Percentiles rank a stretch among this genome's conserved stretches.
phyloP scores from a whole-genome alignment of 306 rosid genomes.

The Pachyrhizus erosus region DNA sequence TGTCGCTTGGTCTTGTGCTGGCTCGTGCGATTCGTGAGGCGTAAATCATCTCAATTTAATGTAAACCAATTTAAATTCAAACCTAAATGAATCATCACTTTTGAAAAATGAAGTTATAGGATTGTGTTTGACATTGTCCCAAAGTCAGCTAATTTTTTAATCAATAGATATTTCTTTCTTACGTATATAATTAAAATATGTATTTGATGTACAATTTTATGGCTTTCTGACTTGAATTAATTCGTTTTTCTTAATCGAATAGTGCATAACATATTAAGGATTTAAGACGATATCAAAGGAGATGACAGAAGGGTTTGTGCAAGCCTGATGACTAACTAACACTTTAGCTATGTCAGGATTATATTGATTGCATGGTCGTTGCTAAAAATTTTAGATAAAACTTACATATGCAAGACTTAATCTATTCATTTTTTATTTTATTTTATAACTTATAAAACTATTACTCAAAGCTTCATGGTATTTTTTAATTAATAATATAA shows the following conservation, averaged over 20 bases:
- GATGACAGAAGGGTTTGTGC: background rate
- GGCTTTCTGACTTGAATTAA: background rate
- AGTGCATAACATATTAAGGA: background rate
- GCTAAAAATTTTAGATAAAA: background rate
- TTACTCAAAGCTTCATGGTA: background rate
- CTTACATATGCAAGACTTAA: background rate
- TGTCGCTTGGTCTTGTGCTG: no score
- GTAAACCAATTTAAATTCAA: no score
- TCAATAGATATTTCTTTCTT: background rate
- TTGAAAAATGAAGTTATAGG: background rate
- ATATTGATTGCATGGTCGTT: background rate
- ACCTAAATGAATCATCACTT: background rate
- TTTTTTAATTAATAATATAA: no score
- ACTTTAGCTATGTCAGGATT: no score
- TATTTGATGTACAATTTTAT: background rate
- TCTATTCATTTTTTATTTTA: background rate
- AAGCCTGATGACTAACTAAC: background rate
- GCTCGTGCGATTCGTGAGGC: no score
- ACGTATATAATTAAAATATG: background rate
- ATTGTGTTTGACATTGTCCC: background rate
- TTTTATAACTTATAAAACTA: background rate
- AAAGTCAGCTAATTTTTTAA: background rate
- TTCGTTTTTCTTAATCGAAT: background rate
- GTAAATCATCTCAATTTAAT: no score
- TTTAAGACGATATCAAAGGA: background rate